Evolutionary conservation across 169 alveolate species (phyloP).

Genomic region (Cryptosporidium tyzzeri): DNA sequence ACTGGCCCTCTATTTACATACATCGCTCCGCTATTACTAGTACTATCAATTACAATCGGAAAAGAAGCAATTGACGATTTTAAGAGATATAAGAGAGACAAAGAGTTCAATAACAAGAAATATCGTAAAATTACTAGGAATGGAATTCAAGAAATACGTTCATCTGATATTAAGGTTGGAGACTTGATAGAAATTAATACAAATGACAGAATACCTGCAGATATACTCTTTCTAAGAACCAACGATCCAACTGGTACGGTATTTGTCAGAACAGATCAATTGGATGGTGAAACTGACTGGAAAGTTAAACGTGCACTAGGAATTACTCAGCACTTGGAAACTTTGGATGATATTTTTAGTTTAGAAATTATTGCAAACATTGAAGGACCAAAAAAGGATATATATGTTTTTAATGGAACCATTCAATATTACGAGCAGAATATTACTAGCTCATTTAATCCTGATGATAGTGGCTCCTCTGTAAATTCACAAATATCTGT

Average conservation of each 20-base stretch:
- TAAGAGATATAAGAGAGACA: slow-evolving; percentile 85
- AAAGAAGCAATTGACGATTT: slow-evolving; percentile 97
- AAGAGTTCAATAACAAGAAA: slow-evolving; percentile 86
- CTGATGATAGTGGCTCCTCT: neutral
- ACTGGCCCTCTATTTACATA: slow-evolving; percentile 96
- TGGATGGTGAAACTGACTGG: slow-evolving; percentile 99
- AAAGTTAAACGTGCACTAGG: slow-evolving; percentile 94
- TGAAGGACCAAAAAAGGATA: slow-evolving; percentile 90
- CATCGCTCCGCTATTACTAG: slow-evolving; percentile 95
- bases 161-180: slow-evolving; percentile 92
- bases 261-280: slow-evolving; percentile 97
- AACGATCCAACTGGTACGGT: slow-evolving; percentile 83
- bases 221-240: slow-evolving; percentile 91
- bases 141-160: slow-evolving; percentile 83
- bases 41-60: slow-evolving; percentile 89
- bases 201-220: slow-evolving; percentile 98
- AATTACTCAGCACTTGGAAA: slow-evolving; percentile 84
- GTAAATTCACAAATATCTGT: neutral
- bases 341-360: slow-evolving; percentile 80
- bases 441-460: neutral
- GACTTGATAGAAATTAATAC: slow-evolving; percentile 90
- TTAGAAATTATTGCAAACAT: slow-evolving; percentile 82
- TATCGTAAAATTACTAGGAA: slow-evolving; percentile 81
- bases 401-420: slow-evolving; percentile 89
- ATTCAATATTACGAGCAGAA: slow-evolving; percentile 80